These are phyloP conservation scores for Plasmodium blacklocki DNA, from an alignment of 169 alveolate genomes.

Conservation along the genomic window DNA sequence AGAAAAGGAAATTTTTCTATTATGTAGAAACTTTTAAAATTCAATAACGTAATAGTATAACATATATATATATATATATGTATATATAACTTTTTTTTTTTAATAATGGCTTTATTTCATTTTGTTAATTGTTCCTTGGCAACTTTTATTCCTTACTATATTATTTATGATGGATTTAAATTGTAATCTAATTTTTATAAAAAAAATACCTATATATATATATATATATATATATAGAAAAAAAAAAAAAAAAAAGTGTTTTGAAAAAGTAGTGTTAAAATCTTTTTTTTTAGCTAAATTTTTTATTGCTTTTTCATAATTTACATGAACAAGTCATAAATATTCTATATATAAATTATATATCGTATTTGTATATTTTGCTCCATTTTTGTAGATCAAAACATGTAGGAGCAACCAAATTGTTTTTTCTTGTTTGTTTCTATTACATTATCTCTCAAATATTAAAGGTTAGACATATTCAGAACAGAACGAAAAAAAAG, in stretches of 20 bases:
- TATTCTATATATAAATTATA: neutral
- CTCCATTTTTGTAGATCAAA: constrained; percentile 44
- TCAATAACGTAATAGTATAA: neutral
- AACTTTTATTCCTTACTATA: constrained; percentile 55
- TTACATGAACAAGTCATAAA: neutral
- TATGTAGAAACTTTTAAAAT: constrained; percentile 18
- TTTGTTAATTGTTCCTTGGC: constrained; percentile 65
- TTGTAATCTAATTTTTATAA: constrained; percentile 21
- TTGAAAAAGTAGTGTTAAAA: neutral
- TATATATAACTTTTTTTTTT: too few species aligned
- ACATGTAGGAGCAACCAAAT: constrained; percentile 47
- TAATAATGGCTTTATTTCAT: constrained; percentile 55
- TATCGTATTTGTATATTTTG: neutral
- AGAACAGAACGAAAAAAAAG: neutral
- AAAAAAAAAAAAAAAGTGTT: too few species aligned
- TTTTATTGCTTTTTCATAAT: neutral
- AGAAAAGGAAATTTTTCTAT: neutral
- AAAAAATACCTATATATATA: neutral
- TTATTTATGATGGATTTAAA: constrained; percentile 60
- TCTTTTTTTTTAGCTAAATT: neutral
- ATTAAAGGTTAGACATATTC: constrained; percentile 28
- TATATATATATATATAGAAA: neutral
- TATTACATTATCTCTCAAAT: constrained; percentile 49
- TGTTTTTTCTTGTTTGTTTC: constrained; percentile 35
- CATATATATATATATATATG: neutral